phyloP scores from a whole-genome alignment of 768 basidiomycete genomes.

The Russula sp. region DNA sequence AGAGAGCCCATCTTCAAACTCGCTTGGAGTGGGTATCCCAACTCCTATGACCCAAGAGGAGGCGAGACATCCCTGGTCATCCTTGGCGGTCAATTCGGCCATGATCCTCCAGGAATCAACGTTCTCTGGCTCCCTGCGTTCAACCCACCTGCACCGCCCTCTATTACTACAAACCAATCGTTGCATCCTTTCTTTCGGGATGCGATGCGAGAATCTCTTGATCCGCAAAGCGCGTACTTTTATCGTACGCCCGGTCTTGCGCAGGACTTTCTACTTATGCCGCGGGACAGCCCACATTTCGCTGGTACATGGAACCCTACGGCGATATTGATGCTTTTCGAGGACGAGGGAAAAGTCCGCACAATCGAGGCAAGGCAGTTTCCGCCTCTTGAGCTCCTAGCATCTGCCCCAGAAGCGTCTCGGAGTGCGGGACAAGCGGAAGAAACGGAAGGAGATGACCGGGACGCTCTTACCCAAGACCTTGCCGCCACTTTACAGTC shows the following conservation, averaged over 20 bases:
- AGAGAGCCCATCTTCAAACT: slow-evolving; percentile 85
- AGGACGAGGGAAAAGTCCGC: slow-evolving; percentile 47
- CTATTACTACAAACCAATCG: slow-evolving; percentile 30
- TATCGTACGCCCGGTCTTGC: slow-evolving; percentile 58
- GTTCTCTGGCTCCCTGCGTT: slow-evolving; percentile 67
- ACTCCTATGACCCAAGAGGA: slow-evolving; percentile 59
- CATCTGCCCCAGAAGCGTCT: slow-evolving; percentile 4
- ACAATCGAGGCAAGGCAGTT: slow-evolving; percentile 64
- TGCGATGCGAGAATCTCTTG: slow-evolving; percentile 62
- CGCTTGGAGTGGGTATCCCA: slow-evolving; percentile 76
- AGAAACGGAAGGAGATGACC: slow-evolving; percentile 9
- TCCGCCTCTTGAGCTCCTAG: slow-evolving; percentile 53
- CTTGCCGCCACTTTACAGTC: slow-evolving; percentile 44
- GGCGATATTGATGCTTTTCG: slow-evolving; percentile 60
- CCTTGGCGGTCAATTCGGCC: slow-evolving; percentile 67
- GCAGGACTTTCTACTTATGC: slow-evolving; percentile 80
- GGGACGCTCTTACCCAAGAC: slow-evolving; percentile 38
- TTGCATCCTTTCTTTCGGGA: slow-evolving; percentile 48
- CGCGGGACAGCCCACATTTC: slow-evolving; percentile 68
- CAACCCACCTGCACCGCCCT: slow-evolving; percentile 49
- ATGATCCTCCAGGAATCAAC: slow-evolving; percentile 59
- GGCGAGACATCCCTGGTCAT: slow-evolving; percentile 72
- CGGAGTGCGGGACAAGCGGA: neutral
- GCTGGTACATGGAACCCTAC: slow-evolving; percentile 62
- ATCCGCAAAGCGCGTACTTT: slow-evolving; percentile 48